Evolutionary conservation across 1,284 basidiomycete species (phyloP).

Genomic region (Lignosus rhinocerotis): DNA sequence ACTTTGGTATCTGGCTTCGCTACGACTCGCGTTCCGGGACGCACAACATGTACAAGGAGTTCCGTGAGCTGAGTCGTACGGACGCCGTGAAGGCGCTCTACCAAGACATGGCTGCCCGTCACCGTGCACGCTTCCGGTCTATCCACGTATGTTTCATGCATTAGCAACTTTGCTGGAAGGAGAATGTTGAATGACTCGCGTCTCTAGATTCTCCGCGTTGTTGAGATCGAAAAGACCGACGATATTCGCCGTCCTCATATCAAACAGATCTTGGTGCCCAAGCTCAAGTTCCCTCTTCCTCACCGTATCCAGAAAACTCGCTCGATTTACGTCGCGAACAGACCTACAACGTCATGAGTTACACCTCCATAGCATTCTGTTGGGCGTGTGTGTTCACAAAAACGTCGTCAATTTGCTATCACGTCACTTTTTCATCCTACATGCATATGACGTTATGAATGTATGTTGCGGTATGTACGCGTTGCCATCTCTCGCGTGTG

Average conservation of each 20-base stretch:
- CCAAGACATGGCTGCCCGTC: conserved; percentile 99
- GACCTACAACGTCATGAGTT: conserved; percentile 65
- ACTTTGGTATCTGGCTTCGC: conserved; percentile 99
- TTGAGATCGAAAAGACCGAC: conserved; percentile 89
- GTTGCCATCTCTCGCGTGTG: neutral
- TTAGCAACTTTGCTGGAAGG: neutral
- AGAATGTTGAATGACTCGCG: neutral
- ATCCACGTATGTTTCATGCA: conserved; percentile 76
- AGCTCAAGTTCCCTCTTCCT: conserved; percentile 97
- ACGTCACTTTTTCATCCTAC: conserved; percentile 12
- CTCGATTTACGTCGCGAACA: conserved; percentile 73
- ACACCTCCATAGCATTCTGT: conserved; percentile 4
- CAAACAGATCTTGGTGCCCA: conserved; percentile 90
- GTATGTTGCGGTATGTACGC: conserved; percentile 20
- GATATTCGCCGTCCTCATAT: conserved; percentile 97
- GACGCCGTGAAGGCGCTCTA: conserved; percentile 97
- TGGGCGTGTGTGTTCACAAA: conserved; percentile 15
- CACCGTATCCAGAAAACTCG: conserved; percentile 81
- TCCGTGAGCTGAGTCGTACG: conserved; percentile 92
- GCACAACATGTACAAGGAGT: conserved; percentile 99
- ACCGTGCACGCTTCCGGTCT: conserved; percentile 98
- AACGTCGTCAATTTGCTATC: conserved; percentile 16
- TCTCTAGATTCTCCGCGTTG: conserved; percentile 84
- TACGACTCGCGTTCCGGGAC: conserved; percentile 98
- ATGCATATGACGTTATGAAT: conserved; percentile 27